Base-by-base conservation (phyloP, 1,139 yeast genomes). In the Hyphopichia wangnamkhiaoensis region DNA sequence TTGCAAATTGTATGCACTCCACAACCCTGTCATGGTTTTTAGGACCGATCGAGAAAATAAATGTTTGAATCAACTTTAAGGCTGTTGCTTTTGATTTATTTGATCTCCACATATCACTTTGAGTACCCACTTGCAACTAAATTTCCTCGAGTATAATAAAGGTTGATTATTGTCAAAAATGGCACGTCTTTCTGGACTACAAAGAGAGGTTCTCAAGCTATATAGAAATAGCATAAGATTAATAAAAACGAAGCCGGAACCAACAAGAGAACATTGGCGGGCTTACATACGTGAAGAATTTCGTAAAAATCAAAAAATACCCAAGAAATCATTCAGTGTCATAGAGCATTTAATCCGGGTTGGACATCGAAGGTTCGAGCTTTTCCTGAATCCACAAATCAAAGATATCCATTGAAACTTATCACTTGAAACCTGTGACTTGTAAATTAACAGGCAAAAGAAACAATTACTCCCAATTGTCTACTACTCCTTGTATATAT, bases 341-440 rank as follows among this genome's bases (percentile, higher is more conserved):
- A 81, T 93, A 37, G 98, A 93, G 58, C 93, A 90, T 63, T 68
- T 93, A 34, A 61, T 93, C 29, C 69, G 98, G 41, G 76, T 77
- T 9, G 98, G 98, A 2, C 72, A 77, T 46, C 78, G 84, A 54
- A 73, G 84, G 55, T 70, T 77, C 43, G 95, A 89, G 47, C 76
- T 83, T 80, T 87, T 83, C 52, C 79, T 85, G 56, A 73, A 76
- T 44, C 80, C 84, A 0, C 79, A 75, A 37, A 79, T 84, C 32
- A 84, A 81, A 50, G 84, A 84, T 50, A 84, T 85, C 27, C 75
- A 74, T 49, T 70, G 47, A 41, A 5, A 7, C 5, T 12, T 6
- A 12, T 7, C 4, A 13, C 14, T 24, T 24, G 15, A 28, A 23
- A 13, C 23, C 21, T 29, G 19, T 34, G 24, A 3, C 17, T 27